Percentiles rank a stretch among this genome's conserved stretches.
phyloP scores from a whole-genome alignment of 83 land plant species.

The Diphasiastrum complanatum region DNA sequence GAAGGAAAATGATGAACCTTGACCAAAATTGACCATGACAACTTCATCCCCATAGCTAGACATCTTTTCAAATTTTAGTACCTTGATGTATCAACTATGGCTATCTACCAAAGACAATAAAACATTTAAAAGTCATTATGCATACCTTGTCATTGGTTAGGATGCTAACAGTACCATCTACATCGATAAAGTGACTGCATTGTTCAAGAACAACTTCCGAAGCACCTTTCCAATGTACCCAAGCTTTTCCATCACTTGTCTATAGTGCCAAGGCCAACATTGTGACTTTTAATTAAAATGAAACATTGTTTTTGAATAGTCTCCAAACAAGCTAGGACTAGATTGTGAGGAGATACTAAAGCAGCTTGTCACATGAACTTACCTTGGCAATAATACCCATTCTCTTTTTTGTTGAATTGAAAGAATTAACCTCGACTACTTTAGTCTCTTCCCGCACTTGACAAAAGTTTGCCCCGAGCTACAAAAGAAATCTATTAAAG shows the following conservation, averaged over 20 bases:
- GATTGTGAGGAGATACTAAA: not conserved
- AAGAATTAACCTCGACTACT: conserved; percentile 28
- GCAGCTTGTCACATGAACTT: not conserved
- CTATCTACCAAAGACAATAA: no score
- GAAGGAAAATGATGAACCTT: no score
- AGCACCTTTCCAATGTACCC: conserved; percentile 43
- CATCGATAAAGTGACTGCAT: conserved; percentile 27
- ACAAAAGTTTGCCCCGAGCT: conserved; percentile 35
- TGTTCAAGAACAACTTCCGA: conserved; percentile 32
- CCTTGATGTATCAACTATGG: no score
- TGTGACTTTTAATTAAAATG: not conserved
- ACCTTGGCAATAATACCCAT: conserved; percentile 34
- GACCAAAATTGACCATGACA: no score
- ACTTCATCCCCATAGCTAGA: no score
- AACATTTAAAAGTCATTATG: no score
- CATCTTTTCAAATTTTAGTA: no score
- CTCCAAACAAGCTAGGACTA: not conserved
- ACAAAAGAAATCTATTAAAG: no score
- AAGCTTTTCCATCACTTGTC: conserved; percentile 32
- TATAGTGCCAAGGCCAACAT: conserved; percentile 2
- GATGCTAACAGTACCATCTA: conserved; percentile 21
- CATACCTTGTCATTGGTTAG: conserved; percentile 31
- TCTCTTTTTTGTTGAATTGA: conserved; percentile 38
- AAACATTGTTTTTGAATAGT: not conserved
- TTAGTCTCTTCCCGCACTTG: conserved; percentile 16